phyloP scores from a whole-genome alignment of 1,284 basidiomycete genomes.

The Polyporus tsugae region DNA sequence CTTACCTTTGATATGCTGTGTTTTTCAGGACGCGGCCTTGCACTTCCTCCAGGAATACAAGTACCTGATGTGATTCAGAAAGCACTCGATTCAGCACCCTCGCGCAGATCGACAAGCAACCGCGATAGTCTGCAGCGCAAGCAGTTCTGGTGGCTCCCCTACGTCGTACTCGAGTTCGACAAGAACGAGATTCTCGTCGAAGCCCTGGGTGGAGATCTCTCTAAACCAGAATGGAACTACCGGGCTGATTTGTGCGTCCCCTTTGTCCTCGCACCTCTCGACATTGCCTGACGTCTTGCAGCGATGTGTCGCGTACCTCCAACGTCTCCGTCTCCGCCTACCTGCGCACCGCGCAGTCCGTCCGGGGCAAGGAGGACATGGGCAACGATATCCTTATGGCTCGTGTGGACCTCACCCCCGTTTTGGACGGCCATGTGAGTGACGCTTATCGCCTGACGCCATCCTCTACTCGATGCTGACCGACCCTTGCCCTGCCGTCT shows the following conservation, averaged over 20 bases:
- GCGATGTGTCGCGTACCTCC: constrained; percentile 90
- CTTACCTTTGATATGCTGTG: constrained; percentile 12
- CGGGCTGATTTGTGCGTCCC: constrained; percentile 89
- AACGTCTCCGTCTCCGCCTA: constrained; percentile 91
- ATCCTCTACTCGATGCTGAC: constrained; percentile 18
- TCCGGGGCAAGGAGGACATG: constrained; percentile 85
- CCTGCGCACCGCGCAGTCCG: constrained; percentile 76
- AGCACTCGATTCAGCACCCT: constrained; percentile 69
- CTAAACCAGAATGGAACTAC: constrained; percentile 94
- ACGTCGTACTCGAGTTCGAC: constrained; percentile 98
- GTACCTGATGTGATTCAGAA: constrained; percentile 90
- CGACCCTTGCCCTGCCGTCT: constrained; percentile 1
- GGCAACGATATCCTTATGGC: constrained; percentile 93
- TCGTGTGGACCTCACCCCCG: constrained; percentile 89
- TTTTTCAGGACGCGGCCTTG: constrained; percentile 71
- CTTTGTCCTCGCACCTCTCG: constrained; percentile 23
- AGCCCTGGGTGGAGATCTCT: constrained; percentile 90
- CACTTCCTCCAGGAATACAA: constrained; percentile 75
- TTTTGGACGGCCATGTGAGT: constrained; percentile 81
- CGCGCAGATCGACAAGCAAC: constrained; percentile 69
- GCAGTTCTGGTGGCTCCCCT: constrained; percentile 96
- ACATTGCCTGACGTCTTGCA: constrained; percentile 39
- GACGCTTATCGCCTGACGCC: constrained; percentile 28
- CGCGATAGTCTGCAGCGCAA: constrained; percentile 90
- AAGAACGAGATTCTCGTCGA: constrained; percentile 99